Conservation (phyloP, 1,284 basidiomycete genomes). For the Puccinia hordei region DNA sequence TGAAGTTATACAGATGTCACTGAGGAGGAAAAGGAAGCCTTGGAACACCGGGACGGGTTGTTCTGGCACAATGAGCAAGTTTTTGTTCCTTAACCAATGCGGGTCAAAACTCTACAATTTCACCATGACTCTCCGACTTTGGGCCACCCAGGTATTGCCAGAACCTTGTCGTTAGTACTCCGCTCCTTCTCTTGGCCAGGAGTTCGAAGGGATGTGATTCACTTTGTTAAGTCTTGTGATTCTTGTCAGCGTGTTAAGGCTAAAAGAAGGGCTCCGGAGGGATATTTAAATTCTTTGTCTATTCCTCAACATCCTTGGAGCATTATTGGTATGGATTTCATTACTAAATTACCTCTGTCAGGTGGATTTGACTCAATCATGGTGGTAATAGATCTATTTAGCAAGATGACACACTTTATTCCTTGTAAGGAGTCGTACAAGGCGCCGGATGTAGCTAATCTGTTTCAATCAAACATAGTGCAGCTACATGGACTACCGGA, state of each 20-base stretch:
- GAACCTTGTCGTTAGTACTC: background rate
- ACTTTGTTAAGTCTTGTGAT: slow-evolving; percentile 55
- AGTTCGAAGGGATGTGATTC: background rate
- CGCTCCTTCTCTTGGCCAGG: slow-evolving; percentile 18
- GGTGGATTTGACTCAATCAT: no score
- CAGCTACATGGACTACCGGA: slow-evolving; percentile 10
- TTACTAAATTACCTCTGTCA: no score
- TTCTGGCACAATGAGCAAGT: background rate
- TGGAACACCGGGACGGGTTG: background rate
- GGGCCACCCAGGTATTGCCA: slow-evolving; percentile 5
- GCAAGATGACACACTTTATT: no score
- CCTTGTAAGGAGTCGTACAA: no score
- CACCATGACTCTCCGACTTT: background rate
- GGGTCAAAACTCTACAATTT: background rate
- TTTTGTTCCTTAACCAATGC: background rate
- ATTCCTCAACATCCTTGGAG: background rate
- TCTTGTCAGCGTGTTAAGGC: slow-evolving; percentile 54
- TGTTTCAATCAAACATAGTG: background rate
- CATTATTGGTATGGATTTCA: background rate
- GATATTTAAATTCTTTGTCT: slow-evolving; percentile 43
- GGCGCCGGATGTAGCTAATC: background rate
- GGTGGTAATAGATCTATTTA: no score
- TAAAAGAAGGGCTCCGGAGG: slow-evolving; percentile 58
- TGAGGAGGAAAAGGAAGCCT: no score
- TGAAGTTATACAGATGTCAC: no score